Base-by-base conservation (phyloP, 345 rosid species). In the Brassica incana region DNA sequence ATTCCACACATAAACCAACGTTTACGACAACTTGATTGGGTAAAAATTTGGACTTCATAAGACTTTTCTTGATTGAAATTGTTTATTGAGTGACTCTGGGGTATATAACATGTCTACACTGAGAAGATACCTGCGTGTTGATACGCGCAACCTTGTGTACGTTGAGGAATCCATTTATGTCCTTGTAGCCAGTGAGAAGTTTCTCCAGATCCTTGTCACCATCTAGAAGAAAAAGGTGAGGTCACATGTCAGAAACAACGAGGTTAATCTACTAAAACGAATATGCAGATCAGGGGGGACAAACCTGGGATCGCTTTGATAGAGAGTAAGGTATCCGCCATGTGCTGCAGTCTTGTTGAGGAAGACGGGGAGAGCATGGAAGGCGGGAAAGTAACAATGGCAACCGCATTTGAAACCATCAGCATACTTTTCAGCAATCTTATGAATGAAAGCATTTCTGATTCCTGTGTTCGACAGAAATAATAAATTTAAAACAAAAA, bases 141-240 rank as follows among this genome's bases (percentile, higher is more conserved):
- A 88, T 82, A 14, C 93, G 89, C 2, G 92, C 91, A 38, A 93
- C 88, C 83, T 86, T 95, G 85, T 95, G 99, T 68, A 95, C 63
- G 38, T 87, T 90, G 50, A 95, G 96, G 77, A 93, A 88, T 56
- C 99, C 98, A 81, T 89, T 85, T 87, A 95, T 93, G 86, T 93
- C 99, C 76, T 93, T 92, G 85, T 95, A 95, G 56, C 91, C 98
- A 6, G 96, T 88, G 11, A 93, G 90, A 40, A 95, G 96, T 80
- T 81, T 86, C 66, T 88, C 94, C 81, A 93, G 77, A 65, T 90
- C 94, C 77, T 88, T 93, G 83, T 93, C 98, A 77, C 89, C 96
- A 71, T 90, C 94, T 95, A 84, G 33, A 29, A 25, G n/a, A n/a
- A 58, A 72, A 69, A 59, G 71, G 69, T 11, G 30, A 20, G 29